Evolutionary conservation across 225 moss, liverwort and hornwort species (phyloP).

Genomic region (Neckera pumila): DNA sequence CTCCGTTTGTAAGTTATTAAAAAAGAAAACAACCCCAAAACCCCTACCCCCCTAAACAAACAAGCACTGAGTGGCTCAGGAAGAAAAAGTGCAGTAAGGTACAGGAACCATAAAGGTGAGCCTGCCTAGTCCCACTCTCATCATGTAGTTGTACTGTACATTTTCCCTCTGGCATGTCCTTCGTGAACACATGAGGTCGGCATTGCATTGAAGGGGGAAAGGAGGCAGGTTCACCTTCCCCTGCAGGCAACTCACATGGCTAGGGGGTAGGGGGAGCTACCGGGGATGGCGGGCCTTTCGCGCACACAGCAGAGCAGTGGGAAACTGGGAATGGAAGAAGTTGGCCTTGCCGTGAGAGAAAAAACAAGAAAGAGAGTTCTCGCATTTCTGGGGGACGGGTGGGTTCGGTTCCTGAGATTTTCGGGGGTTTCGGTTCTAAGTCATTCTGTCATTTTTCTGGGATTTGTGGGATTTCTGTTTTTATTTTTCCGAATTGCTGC

Average conservation of each 20-base stretch:
- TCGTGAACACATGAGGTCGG: background rate
- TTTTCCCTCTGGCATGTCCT: background rate
- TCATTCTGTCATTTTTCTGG: background rate
- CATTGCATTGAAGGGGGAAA: too few species aligned
- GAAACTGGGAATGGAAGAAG: background rate
- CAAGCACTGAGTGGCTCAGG: too few species aligned
- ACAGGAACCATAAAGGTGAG: too few species aligned
- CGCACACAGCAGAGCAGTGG: too few species aligned
- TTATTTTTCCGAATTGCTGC: background rate
- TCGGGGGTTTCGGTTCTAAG: too few species aligned
- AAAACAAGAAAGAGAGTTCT: background rate
- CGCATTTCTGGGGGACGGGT: background rate
- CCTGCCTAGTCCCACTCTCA: background rate
- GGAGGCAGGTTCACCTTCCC: background rate
- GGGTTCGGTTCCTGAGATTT: background rate
- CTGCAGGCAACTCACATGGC: background rate
- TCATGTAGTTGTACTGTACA: background rate
- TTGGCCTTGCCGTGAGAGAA: background rate
- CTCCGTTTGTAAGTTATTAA: too few species aligned
- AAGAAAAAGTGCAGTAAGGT: background rate
- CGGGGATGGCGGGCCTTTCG: background rate
- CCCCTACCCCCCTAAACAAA: too few species aligned
- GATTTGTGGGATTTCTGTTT: background rate
- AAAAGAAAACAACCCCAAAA: too few species aligned
- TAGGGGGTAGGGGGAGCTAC: too few species aligned